A percentile compares a stretch with the other conserved stretches of the same genome.
Evolutionary conservation across 495 filamentous ascomycete genomes (phyloP).

Genomic region (Tuber calosporum): DNA sequence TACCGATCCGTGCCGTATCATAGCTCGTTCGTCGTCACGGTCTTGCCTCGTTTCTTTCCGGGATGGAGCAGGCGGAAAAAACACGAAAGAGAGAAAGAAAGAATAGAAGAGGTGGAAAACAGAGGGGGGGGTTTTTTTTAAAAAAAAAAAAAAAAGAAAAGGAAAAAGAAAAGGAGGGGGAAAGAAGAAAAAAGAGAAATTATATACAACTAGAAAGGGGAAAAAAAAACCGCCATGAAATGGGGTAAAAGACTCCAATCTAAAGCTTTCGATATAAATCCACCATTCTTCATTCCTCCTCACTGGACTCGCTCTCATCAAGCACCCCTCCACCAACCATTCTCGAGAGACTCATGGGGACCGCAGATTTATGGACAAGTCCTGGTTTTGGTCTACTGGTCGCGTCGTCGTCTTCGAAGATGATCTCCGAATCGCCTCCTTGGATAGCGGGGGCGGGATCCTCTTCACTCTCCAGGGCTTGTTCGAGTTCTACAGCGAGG

Average conservation of each 20-base stretch:
- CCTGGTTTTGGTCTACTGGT: conserved; percentile 10
- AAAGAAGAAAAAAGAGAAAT: conserved; percentile 5
- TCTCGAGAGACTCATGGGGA: conserved; percentile 11
- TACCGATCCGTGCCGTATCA: not conserved
- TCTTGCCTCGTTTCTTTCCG: not conserved
- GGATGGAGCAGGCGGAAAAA: not conserved
- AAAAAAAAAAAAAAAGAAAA: conserved; percentile 6
- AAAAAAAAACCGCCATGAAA: not conserved
- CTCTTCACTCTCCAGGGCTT: conserved; percentile 30
- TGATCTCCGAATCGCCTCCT: conserved; percentile 24
- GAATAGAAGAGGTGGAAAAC: not conserved
- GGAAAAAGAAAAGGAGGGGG: not conserved
- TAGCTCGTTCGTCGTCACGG: not conserved
- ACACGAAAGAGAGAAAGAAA: not conserved
- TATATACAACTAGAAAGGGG: not conserved
- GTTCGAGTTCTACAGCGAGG: conserved; percentile 26
- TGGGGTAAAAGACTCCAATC: not conserved
- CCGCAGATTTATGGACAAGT: conserved; percentile 3
- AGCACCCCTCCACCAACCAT: conserved; percentile 6
- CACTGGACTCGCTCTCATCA: conserved; percentile 15
- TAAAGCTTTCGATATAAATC: not conserved
- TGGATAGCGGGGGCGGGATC: conserved; percentile 14
- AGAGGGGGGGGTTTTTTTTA: too few species aligned
- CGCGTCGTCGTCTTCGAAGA: conserved; percentile 28
- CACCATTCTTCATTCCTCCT: conserved; percentile 5